phyloP scores from a whole-genome alignment of 2,329 filamentous ascomycete species.

The Coleophoma crateriformis region DNA sequence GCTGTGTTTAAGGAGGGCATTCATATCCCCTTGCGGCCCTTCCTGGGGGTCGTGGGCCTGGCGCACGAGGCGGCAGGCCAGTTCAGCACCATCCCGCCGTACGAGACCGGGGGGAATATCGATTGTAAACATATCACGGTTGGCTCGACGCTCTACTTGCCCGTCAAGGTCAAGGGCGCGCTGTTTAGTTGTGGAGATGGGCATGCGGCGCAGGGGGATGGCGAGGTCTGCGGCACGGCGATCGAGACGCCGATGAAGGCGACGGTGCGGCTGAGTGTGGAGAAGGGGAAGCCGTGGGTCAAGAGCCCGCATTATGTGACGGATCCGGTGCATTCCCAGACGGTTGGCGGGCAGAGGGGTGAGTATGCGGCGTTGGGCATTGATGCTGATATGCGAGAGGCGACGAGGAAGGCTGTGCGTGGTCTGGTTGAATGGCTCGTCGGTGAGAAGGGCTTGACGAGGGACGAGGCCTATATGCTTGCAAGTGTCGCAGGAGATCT shows the following conservation, averaged over 20 bases:
- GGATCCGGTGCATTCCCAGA: slow-evolving; percentile 14
- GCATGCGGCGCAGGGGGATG: slow-evolving; percentile 48
- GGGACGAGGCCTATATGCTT: slow-evolving; percentile 46
- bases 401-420: slow-evolving; percentile 40
- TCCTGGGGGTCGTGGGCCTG: slow-evolving; percentile 46
- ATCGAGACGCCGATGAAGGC: slow-evolving; percentile 48
- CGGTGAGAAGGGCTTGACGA: slow-evolving; percentile 36
- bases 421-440: slow-evolving; percentile 44
- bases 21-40: slow-evolving; percentile 42
- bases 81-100: slow-evolving; percentile 44
- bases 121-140: slow-evolving; percentile 44
- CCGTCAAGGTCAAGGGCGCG: slow-evolving; percentile 41
- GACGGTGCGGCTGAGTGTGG: slow-evolving; percentile 39
- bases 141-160: slow-evolving; percentile 41
- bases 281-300: slow-evolving; percentile 39
- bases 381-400: slow-evolving; percentile 39
- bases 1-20: slow-evolving; percentile 41
- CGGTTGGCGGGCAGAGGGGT: slow-evolving; percentile 27
- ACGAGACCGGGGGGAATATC: slow-evolving; percentile 47
- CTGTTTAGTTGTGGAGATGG: slow-evolving; percentile 49
- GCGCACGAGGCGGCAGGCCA: slow-evolving; percentile 39
- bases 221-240: slow-evolving; percentile 50
- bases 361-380: slow-evolving; percentile 43
- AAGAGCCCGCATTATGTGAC: slow-evolving; percentile 42
- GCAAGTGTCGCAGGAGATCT: slow-evolving; percentile 43